Conservation (phyloP, 805 yeast genomes). For the Ogataea ganodermae region DNA sequence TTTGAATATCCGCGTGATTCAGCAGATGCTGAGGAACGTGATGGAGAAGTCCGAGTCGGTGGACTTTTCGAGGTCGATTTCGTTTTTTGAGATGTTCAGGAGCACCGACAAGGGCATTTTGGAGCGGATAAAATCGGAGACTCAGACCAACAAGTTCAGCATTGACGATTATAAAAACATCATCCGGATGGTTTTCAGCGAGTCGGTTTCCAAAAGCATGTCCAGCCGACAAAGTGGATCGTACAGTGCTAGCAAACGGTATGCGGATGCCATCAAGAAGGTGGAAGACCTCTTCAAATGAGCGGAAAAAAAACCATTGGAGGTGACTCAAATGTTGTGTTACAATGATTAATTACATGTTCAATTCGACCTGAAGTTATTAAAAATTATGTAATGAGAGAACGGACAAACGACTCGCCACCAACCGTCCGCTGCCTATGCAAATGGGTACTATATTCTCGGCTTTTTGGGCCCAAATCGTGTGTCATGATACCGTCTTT, state of each 20-base stretch:
- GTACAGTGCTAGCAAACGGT: constrained; percentile 28
- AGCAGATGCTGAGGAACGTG: constrained; percentile 66
- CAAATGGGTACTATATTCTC: no score
- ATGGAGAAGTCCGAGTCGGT: constrained; percentile 53
- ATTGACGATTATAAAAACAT: constrained; percentile 51
- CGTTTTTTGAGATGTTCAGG: constrained; percentile 59
- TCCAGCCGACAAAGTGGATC: constrained; percentile 23
- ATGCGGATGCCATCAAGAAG: constrained; percentile 25
- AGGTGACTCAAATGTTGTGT: no score
- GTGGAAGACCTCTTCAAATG: constrained; percentile 18
- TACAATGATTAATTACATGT: no score
- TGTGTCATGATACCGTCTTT: constrained; percentile 19
- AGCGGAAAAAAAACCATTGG: no score
- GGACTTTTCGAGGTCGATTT: constrained; percentile 52
- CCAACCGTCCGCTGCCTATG: no score
- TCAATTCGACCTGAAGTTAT: neutral
- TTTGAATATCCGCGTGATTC: constrained; percentile 63
- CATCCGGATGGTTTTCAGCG: constrained; percentile 53
- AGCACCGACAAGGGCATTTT: constrained; percentile 48
- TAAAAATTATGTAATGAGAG: neutral
- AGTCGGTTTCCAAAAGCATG: constrained; percentile 29
- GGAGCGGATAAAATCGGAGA: constrained; percentile 38
- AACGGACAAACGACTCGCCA: no score
- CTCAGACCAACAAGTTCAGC: constrained; percentile 30
- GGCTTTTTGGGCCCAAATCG: constrained; percentile 12